A percentile compares a stretch with the other conserved stretches of the same genome.
Evolutionary conservation across 495 filamentous ascomycete genomes (phyloP).

Genomic region (Penicillium chermesinum): DNA sequence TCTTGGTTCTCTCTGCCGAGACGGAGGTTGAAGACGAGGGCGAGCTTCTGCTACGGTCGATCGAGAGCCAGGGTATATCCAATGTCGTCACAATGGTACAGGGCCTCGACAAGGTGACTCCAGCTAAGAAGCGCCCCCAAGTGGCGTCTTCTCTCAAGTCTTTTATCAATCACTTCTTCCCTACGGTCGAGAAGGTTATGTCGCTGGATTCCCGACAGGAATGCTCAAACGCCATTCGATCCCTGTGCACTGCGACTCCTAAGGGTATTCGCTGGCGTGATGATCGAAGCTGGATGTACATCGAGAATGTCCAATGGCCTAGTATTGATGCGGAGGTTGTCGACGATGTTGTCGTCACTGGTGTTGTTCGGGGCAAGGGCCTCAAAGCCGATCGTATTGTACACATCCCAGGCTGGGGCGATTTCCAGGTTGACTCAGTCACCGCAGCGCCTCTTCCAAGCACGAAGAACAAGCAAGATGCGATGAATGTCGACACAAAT

Average conservation of each 20-base stretch:
- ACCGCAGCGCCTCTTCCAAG: slow-evolving; percentile 58
- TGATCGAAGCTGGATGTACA: slow-evolving; percentile 87
- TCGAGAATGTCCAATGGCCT: slow-evolving; percentile 73
- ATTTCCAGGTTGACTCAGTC: slow-evolving; percentile 90
- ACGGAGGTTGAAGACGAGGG: slow-evolving; percentile 78
- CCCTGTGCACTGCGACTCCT: slow-evolving; percentile 80
- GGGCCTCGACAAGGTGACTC: slow-evolving; percentile 68
- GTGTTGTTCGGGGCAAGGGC: slow-evolving; percentile 78
- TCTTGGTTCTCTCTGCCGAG: slow-evolving; percentile 74
- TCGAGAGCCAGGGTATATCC: slow-evolving; percentile 91
- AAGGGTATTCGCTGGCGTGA: slow-evolving; percentile 94
- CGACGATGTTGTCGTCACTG: slow-evolving; percentile 67
- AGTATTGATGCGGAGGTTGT: slow-evolving; percentile 41
- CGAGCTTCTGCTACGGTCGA: slow-evolving; percentile 73
- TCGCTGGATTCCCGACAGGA: slow-evolving; percentile 83
- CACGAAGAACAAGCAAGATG: slow-evolving; percentile 54
- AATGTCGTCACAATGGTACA: slow-evolving; percentile 78
- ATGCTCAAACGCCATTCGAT: slow-evolving; percentile 80
- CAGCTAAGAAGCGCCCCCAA: slow-evolving; percentile 69
- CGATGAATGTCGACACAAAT: slow-evolving; percentile 62
- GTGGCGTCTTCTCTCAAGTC: slow-evolving; percentile 76
- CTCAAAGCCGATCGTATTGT: slow-evolving; percentile 85
- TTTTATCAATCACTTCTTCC: slow-evolving; percentile 91
- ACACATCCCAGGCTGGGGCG: slow-evolving; percentile 90
- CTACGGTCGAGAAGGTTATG: slow-evolving; percentile 78